These are phyloP conservation scores for Claviceps arundinis DNA, from an alignment of 2,329 filamentous ascomycete genomes.

Conservation along the genomic window DNA sequence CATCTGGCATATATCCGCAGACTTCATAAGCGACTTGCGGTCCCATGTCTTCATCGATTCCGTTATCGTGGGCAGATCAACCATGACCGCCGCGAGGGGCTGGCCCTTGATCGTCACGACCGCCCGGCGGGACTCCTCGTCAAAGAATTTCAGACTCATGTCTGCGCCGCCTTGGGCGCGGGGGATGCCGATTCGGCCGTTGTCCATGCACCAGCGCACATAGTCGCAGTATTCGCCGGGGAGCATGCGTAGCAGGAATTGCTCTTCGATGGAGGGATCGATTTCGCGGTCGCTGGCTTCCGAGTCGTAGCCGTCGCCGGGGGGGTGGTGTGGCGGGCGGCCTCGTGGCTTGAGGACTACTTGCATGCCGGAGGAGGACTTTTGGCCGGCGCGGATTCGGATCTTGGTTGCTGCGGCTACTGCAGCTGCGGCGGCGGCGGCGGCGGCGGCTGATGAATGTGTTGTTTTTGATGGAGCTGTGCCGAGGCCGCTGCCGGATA, in stretches of 20 bases:
- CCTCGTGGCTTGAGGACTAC: constrained; percentile 49
- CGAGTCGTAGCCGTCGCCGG: constrained; percentile 89
- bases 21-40: constrained; percentile 75
- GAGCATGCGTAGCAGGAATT: constrained; percentile 79
- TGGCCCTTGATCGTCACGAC: constrained; percentile 56
- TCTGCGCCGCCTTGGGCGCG: constrained; percentile 57
- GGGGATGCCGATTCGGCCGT: constrained; percentile 61
- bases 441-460: neutral
- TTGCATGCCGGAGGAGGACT: constrained; percentile 20
- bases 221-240: constrained; percentile 80
- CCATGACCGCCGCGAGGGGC: constrained; percentile 63
- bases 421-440: constrained; percentile 4
- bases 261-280: constrained; percentile 80
- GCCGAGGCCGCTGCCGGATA: constrained; percentile 2
- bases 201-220: constrained; percentile 59
- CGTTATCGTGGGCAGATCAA: constrained; percentile 76
- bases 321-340: constrained; percentile 53
- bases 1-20: constrained; percentile 82
- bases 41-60: constrained; percentile 94
- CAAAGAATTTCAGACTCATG: constrained; percentile 68
- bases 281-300: constrained; percentile 82
- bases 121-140: constrained; percentile 59
- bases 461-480: neutral
- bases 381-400: constrained; percentile 32
- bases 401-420: constrained; percentile 32